phyloP scores from a whole-genome alignment of 495 filamentous ascomycete genomes.

The Penicillium paxilli region DNA sequence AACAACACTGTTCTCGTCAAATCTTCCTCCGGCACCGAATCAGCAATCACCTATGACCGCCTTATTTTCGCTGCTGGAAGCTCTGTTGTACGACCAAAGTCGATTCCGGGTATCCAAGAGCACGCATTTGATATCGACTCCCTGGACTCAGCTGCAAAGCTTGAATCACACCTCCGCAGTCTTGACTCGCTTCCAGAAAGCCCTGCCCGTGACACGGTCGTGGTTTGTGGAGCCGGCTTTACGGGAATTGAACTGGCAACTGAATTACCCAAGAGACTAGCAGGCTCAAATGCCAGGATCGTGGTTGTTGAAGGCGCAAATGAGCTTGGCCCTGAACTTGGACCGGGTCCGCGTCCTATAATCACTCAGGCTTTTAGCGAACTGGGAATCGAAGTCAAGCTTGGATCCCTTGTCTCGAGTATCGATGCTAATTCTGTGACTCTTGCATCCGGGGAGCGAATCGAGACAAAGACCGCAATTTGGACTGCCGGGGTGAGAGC shows the following conservation, averaged over 20 bases:
- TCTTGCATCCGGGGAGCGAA: slow-evolving; percentile 19
- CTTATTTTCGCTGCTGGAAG: slow-evolving; percentile 37
- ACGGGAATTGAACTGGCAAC: slow-evolving; percentile 25
- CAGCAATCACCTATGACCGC: slow-evolving; percentile 24
- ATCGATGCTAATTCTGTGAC: slow-evolving; percentile 13
- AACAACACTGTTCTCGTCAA: slow-evolving; percentile 19
- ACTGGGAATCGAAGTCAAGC: slow-evolving; percentile 15
- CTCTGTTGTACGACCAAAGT: slow-evolving; percentile 22
- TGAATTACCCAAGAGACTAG: slow-evolving; percentile 18
- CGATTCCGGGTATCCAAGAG: slow-evolving; percentile 23
- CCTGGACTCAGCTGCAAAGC: slow-evolving; percentile 10
- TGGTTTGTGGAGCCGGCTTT: slow-evolving; percentile 24
- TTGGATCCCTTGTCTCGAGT: slow-evolving; percentile 12
- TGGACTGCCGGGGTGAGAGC: slow-evolving; percentile 25
- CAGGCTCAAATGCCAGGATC: slow-evolving; percentile 8
- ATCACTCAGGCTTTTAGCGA: slow-evolving; percentile 17
- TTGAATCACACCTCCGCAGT: slow-evolving; percentile 14
- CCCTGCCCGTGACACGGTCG: slow-evolving; percentile 14
- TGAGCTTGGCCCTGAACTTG: slow-evolving; percentile 17
- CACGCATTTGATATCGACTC: slow-evolving; percentile 35
- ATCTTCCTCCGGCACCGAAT: slow-evolving; percentile 6
- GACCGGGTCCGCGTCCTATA: slow-evolving; percentile 14
- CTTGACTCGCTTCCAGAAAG: slow-evolving; percentile 12
- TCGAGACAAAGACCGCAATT: slow-evolving; percentile 19
- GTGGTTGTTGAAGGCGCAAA: slow-evolving; percentile 16